Base-by-base conservation (phyloP, 2,329 filamentous ascomycete genomes). In the Alternaria longipes region DNA sequence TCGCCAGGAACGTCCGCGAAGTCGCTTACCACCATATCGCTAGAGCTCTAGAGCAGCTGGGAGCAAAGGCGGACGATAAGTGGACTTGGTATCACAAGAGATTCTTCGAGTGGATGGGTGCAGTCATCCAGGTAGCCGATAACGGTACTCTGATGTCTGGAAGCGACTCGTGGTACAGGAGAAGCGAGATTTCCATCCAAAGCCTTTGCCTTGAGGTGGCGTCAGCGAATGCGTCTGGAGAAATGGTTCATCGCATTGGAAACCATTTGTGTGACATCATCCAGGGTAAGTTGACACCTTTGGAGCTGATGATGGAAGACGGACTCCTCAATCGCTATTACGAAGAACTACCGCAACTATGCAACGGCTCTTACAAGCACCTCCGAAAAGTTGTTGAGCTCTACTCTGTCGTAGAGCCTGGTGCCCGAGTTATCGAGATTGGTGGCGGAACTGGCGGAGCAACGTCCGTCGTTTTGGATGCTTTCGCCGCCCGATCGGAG, bases 251-350 rank as follows among this genome's bases (percentile, higher is more conserved):
- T n/a, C 51, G 56, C 20, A 47, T 64, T n/a, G 59, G 62, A 14
- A 46, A 8, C 8, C 42, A 49, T n/a, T 32, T 41, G 11, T 20
- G 16, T n/a, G 38, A 50, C 38, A 46, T 46, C 52, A 7, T 65
- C 2, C 46, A 42, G 5, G 60, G 56, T 3, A 46, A 61, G 9
- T 0, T 58, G 6, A 36, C 53, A 20, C 63, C 63, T 4, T 41
- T 65, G 18, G 57, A 60, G 20, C n/a, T 66, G 20, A 60, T 64
- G 52, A 26, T 46, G n/a, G 38, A 49, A 34, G 55, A 56, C 18
- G 30, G 46, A 11, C 57, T 61, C 2, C 30, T 62, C n/a, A 46
- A 56, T 28, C 26, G 34, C 11, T 59, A 47, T 30, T 60, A 59
- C 30, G n/a, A 45, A 11, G 36, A 63, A 34, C 12, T 36, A 8